These are phyloP conservation scores for Sporothrix mexicana DNA, from an alignment of 2,329 filamentous ascomycete genomes.

Conservation along the genomic window DNA sequence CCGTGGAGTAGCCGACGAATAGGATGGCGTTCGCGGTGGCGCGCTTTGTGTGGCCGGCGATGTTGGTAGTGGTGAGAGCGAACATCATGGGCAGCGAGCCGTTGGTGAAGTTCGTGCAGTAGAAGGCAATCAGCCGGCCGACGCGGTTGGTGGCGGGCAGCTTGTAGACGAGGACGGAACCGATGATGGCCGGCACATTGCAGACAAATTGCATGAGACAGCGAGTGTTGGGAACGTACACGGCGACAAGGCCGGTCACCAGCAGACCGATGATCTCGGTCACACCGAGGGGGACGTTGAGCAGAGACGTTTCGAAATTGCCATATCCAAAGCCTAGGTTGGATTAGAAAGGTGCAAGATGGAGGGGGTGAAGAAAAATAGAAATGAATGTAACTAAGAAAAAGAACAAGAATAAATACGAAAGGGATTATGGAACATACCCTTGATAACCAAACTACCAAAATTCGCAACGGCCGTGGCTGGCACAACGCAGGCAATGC, in stretches of 20 bases:
- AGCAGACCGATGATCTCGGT: conserved; percentile 67
- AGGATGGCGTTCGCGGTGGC: conserved; percentile 60
- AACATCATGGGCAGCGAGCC: conserved; percentile 61
- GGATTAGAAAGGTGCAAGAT: too few species aligned
- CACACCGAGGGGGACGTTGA: conserved; percentile 66
- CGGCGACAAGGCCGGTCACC: conserved; percentile 60
- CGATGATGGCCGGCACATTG: conserved; percentile 41
- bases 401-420: too few species aligned
- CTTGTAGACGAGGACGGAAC: conserved; percentile 52
- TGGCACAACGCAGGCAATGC: conserved; percentile 46
- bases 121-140: conserved; percentile 57
- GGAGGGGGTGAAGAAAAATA: too few species aligned
- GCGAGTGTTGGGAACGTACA: conserved; percentile 52
- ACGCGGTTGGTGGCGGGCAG: conserved; percentile 53
- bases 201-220: conserved; percentile 46
- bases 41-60: conserved; percentile 73
- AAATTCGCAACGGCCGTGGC: conserved; percentile 39
- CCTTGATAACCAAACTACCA: conserved; percentile 32
- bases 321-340: conserved; percentile 64
- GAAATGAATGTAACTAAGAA: too few species aligned
- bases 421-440: too few species aligned
- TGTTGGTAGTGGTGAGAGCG: conserved; percentile 66
- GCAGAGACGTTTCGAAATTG: conserved; percentile 61
- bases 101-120: conserved; percentile 56
- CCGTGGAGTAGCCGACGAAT: conserved; percentile 41